Evolutionary conservation across 2,329 filamentous ascomycete genomes (phyloP).

Genomic region (Fusarium praegraminearum): DNA sequence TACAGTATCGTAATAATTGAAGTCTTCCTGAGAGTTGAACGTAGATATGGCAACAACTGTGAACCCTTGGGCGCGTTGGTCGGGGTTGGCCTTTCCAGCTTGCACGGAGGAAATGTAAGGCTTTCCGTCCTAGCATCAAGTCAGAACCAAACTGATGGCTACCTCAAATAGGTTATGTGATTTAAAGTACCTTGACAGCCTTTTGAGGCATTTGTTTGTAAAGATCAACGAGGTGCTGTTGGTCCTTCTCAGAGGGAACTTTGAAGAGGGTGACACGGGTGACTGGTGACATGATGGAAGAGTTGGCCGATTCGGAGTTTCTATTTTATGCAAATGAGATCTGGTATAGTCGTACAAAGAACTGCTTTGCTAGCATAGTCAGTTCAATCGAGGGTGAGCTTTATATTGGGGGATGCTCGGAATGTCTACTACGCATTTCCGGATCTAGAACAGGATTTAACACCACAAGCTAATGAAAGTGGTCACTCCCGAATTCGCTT

Average conservation of each 20-base stretch:
- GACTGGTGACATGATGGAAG: slow-evolving; percentile 26
- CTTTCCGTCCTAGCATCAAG: slow-evolving; percentile 65
- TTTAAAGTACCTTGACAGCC: slow-evolving; percentile 49
- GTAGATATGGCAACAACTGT: slow-evolving; percentile 67
- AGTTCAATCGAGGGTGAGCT: background rate
- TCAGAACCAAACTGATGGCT: background rate
- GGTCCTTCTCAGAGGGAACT: slow-evolving; percentile 50
- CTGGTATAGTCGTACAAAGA: background rate
- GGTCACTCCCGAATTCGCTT: background rate
- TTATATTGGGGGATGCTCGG: background rate
- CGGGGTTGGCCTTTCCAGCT: slow-evolving; percentile 63
- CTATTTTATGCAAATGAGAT: background rate
- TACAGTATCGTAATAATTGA: slow-evolving; percentile 70
- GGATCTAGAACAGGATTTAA: background rate
- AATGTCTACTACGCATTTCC: background rate
- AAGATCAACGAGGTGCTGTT: slow-evolving; percentile 47
- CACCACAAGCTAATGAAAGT: no score
- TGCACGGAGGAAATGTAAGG: slow-evolving; percentile 67
- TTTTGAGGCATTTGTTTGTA: slow-evolving; percentile 51
- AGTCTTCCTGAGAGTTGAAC: slow-evolving; percentile 68
- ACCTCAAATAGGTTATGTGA: background rate
- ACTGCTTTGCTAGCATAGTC: background rate
- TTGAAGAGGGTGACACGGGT: slow-evolving; percentile 56
- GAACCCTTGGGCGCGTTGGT: slow-evolving; percentile 69
- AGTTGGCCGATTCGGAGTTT: background rate